Conservation (phyloP, 495 filamentous ascomycete species). For the Cercophora scortea region DNA sequence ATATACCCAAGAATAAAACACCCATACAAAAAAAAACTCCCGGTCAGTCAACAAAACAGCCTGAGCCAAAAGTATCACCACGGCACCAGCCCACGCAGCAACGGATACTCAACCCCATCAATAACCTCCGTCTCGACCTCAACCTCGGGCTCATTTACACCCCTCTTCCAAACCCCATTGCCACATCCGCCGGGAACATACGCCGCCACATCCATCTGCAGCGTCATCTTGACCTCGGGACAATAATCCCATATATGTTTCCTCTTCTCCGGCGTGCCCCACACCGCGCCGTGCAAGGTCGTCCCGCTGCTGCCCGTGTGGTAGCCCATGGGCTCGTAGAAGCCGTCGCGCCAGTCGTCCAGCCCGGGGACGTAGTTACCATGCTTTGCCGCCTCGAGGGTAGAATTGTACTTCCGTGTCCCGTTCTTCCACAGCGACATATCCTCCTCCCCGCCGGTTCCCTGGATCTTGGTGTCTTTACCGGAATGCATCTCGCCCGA, state of each 20-base stretch:
- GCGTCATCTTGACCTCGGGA: constrained; percentile 45
- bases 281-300: constrained; percentile 28
- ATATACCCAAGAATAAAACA: too few species aligned
- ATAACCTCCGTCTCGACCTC: constrained; percentile 25
- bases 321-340: constrained; percentile 46
- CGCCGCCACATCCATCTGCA: constrained; percentile 38
- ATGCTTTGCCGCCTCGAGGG: constrained; percentile 14
- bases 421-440: background rate
- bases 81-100: constrained; percentile 24
- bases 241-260: constrained; percentile 44
- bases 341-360: constrained; percentile 37
- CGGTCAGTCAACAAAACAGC: too few species aligned
- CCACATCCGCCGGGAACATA: constrained; percentile 31
- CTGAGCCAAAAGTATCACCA: constrained; percentile 17
- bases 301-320: constrained; percentile 38
- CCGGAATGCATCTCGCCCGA: constrained; percentile 36
- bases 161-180: constrained; percentile 30
- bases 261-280: constrained; percentile 31
- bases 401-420: background rate
- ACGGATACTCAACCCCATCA: constrained; percentile 34
- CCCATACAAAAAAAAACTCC: too few species aligned
- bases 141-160: constrained; percentile 5
- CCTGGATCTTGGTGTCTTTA: constrained; percentile 8
- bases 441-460: background rate
- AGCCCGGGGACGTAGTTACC: constrained; percentile 26